Evolutionary conservation across 2,329 filamentous ascomycete genomes (phyloP), one percentile per base, ranked within the genome.

Genomic region (Plenodomus biglobosus): DNA sequence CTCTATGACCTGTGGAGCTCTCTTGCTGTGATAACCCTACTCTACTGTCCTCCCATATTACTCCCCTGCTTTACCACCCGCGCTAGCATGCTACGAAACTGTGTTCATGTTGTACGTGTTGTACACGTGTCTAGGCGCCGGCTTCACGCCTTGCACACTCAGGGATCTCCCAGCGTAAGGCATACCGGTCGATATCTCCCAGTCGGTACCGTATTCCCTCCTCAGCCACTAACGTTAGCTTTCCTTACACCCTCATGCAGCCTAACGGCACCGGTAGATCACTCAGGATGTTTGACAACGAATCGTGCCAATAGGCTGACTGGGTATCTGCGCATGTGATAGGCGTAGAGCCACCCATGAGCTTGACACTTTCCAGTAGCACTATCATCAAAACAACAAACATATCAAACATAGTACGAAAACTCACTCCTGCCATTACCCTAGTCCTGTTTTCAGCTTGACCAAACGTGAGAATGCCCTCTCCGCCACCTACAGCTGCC

Each of bases 191-290:
- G 22, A 24, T 11, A 11, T 6, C 22, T 24, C 5, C 11, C 27
- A 32, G 27, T 11, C 15, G 7, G 27, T 32, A 3, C 15, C 6
- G 11, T 32, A 10, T 32, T 32, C 27, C 27, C 27, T 17, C 4
- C 11, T 30, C 42, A 42, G 43, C 64, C 61, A 69, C 42, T 66
- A 56, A 66, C 40, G 55, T 44, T 35, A 44, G 38, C 27, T 40
- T 41, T 52, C 56, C 48, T 61, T 57, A 60, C 64, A 64, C 61
- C 56, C 49, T 56, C 39, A 59, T 51, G 55, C 49, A 58, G 42
- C 43, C 46, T 42, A 19, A 44, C 46, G 44, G 42, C 35, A 36
- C 20, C 43, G 36, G 24, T 18, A 40, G 42, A 38, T 38, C 16
- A 34, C 8, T 19, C 20, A 40, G 47, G 49, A 47, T 50, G 45